Base-by-base conservation (phyloP, 176 grass and related monocot genomes). In the Themeda triandra region DNA sequence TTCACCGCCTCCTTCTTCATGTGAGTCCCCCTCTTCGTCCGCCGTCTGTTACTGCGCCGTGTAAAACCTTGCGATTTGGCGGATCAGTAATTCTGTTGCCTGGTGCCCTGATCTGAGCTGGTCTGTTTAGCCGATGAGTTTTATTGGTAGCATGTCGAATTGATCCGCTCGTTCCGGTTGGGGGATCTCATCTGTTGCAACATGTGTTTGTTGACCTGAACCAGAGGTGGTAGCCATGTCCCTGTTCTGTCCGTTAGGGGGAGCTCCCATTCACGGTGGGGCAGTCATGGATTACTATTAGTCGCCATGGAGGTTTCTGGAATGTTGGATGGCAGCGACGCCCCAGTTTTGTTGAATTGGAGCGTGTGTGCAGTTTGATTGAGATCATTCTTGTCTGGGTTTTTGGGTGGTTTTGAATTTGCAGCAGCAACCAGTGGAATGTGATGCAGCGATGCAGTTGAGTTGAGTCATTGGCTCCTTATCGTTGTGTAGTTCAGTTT, bases 1-100 rank as follows among this genome's bases (percentile, higher is more conserved):
- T 46, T 92, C 73, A 98, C 96, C 9, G 93, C 96, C 9, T 93
- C 90, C 67, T 98, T 98, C 87, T 98, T 95, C 87, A 98, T 98
- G 95, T 98, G 66, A 88, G 84, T n/a, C 74, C n/a, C 4, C 4
- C 4, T 1, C 21, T 36, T 1, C 53, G 6, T 0, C 64, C 31
- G 33, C 33, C 32, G 6, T 35, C 33, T 35, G 33, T 35, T 35
- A 5, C 40, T 13, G 4, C 27, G 51, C 71, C 41, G 13, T 54
- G 1, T 48, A n/a, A n/a, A n/a, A 5, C 24, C 25, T 8, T 31
- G 77, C 24, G 30, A 33, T 77, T 60, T n/a, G 21, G n/a, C 53
- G 24, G 12, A 32, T 36, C 14, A 8, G 13, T 8, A 18, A 54
- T 54, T 54, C 23, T 11, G n/a, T 64, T 63, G 27, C 53, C n/a